Conservation (phyloP, 2,329 filamentous ascomycete genomes). For the Drechslerella coelobrocha region DNA sequence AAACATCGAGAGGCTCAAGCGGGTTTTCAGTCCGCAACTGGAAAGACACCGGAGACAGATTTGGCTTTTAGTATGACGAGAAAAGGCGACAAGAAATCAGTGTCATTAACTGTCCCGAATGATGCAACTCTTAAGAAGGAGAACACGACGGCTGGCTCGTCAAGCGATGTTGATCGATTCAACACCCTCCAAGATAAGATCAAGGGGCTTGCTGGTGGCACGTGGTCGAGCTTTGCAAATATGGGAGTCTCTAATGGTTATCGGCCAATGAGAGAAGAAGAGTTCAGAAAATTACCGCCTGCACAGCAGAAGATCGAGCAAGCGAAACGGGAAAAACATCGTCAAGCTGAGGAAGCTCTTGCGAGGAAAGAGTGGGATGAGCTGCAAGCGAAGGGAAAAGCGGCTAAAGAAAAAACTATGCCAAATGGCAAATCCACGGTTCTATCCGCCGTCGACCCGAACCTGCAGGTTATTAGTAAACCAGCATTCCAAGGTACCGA, state of each 20-base stretch:
- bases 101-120: neutral
- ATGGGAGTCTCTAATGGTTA: neutral
- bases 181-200: constrained; percentile 3
- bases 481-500: constrained; percentile 36
- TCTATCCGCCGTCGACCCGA: constrained; percentile 18
- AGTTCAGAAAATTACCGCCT: neutral
- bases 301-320: neutral
- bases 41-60: neutral
- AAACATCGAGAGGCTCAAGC: neutral
- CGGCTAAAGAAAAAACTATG: constrained; percentile 3
- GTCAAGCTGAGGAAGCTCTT: neutral
- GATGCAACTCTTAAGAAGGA: neutral
- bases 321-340: neutral
- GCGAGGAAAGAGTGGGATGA: neutral
- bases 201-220: constrained; percentile 16
- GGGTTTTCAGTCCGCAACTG: neutral
- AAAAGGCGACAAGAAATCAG: neutral
- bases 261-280: constrained; percentile 1
- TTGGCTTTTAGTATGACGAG: neutral
- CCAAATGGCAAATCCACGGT: constrained; percentile 15
- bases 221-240: constrained; percentile 6
- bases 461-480: constrained; percentile 48
- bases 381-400: constrained; percentile 12
- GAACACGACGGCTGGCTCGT: neutral
- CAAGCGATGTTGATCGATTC: neutral